phyloP scores from a whole-genome alignment of 345 rosid species.

The Rhizophora mangle region DNA sequence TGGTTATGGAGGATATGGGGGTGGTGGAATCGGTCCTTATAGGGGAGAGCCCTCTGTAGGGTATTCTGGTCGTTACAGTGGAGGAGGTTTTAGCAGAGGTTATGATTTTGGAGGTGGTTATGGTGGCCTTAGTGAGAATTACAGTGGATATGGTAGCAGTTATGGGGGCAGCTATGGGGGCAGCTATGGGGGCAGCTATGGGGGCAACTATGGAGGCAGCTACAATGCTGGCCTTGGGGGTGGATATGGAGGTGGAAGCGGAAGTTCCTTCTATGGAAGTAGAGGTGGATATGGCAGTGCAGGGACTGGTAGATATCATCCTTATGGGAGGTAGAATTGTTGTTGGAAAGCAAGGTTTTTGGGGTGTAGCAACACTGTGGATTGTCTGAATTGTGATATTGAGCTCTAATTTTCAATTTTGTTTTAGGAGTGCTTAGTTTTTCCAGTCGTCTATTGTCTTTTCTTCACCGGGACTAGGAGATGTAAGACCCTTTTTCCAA shows the following conservation, averaged over 20 bases:
- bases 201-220: slow-evolving; percentile 30
- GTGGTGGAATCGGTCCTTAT: slow-evolving; percentile 55
- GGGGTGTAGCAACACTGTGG: slow-evolving; percentile 11
- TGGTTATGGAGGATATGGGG: slow-evolving; percentile 58
- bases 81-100: slow-evolving; percentile 66
- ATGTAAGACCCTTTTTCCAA: slow-evolving; percentile 3
- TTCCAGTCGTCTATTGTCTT: not conserved
- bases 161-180: slow-evolving; percentile 49
- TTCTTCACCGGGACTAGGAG: slow-evolving; percentile 6
- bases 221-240: slow-evolving; percentile 39
- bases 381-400: slow-evolving; percentile 12
- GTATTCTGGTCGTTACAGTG: slow-evolving; percentile 64
- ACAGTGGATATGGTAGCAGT: slow-evolving; percentile 36
- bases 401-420: slow-evolving; percentile 1
- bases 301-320: slow-evolving; percentile 76
- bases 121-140: slow-evolving; percentile 57
- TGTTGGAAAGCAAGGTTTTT: not conserved
- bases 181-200: slow-evolving; percentile 34
- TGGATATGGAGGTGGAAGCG: slow-evolving; percentile 17
- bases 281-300: slow-evolving; percentile 31
- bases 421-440: not conserved
- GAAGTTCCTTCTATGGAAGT: slow-evolving; percentile 7
- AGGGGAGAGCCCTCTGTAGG: slow-evolving; percentile 73
- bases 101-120: slow-evolving; percentile 58
- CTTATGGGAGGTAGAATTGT: slow-evolving; percentile 67